These are phyloP conservation scores for Coemansia sp. DNA, from an alignment of 192 early-diverging fungal species.

Conservation along the genomic window DNA sequence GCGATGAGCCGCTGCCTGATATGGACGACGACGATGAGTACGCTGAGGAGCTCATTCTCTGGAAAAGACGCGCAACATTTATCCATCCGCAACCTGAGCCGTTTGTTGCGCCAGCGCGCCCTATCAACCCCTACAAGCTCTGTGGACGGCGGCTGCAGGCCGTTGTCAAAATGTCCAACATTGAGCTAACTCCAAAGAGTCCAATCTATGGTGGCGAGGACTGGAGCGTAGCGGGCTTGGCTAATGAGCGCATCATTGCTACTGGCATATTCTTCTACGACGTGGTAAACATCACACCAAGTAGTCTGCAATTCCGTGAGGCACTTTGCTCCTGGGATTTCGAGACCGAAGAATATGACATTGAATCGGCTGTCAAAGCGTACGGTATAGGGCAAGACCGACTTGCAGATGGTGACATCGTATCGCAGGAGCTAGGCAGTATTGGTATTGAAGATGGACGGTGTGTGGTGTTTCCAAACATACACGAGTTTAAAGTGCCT, in stretches of 20 bases:
- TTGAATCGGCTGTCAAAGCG: neutral
- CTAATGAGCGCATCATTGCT: too few species aligned
- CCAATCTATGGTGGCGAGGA: conserved; percentile 54
- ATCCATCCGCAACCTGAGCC: too few species aligned
- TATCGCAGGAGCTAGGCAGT: too few species aligned
- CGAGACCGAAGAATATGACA: neutral
- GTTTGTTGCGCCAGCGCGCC: too few species aligned
- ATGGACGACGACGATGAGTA: neutral
- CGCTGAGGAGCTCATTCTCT: neutral
- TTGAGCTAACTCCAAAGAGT: conserved; percentile 65
- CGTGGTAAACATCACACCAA: too few species aligned
- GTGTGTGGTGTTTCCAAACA: conserved; percentile 70
- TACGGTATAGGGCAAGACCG: conserved; percentile 48
- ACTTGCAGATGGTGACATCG: too few species aligned
- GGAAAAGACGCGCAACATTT: too few species aligned
- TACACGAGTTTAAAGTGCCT: conserved; percentile 64
- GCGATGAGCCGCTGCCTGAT: neutral
- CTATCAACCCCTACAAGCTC: too few species aligned
- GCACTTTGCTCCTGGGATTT: neutral
- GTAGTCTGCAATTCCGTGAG: too few species aligned
- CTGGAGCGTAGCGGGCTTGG: conserved; percentile 62
- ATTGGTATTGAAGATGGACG: conserved; percentile 58
- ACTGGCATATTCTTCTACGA: too few species aligned
- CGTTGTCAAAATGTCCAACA: conserved; percentile 61
- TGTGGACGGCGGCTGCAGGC: too few species aligned